Evolutionary conservation across 805 yeast species (phyloP).

Genomic region (Zygotorulaspora sp.): DNA sequence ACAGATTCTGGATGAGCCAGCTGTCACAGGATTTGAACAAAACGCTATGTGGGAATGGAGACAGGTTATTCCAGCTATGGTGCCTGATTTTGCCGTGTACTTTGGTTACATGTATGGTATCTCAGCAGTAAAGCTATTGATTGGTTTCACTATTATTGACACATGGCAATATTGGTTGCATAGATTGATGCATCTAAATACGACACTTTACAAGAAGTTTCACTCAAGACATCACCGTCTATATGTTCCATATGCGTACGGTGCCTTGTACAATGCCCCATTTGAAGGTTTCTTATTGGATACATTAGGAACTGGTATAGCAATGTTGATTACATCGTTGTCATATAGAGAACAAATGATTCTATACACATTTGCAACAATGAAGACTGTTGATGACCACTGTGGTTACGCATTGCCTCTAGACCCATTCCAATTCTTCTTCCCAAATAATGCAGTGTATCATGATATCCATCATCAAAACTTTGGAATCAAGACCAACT

Average conservation of each 20-base stretch:
- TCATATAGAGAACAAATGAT: conserved; percentile 72
- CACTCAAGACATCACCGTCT: conserved; percentile 94
- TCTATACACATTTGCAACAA: conserved; percentile 79
- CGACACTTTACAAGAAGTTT: conserved; percentile 66
- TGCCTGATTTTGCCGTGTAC: conserved; percentile 49
- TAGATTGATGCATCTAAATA: conserved; percentile 81
- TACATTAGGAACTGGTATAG: conserved; percentile 87
- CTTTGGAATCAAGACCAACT: conserved; percentile 91
- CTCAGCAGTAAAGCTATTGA: conserved; percentile 50
- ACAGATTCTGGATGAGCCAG: conserved; percentile 52
- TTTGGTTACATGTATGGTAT: conserved; percentile 58
- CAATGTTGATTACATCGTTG: conserved; percentile 57
- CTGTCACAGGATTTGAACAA: conserved; percentile 49
- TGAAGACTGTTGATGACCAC: conserved; percentile 97
- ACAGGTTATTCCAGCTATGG: conserved; percentile 26
- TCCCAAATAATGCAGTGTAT: conserved; percentile 93
- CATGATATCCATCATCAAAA: conserved; percentile 97
- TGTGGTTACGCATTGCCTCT: conserved; percentile 94
- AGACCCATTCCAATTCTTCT: conserved; percentile 83
- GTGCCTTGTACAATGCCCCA: conserved; percentile 93
- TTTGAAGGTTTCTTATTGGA: conserved; percentile 91
- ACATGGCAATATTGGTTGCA: conserved; percentile 95
- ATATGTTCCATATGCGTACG: conserved; percentile 94
- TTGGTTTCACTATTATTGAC: conserved; percentile 75
- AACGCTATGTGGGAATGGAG: conserved; percentile 45